Evolutionary conservation across 2,329 filamentous ascomycete species (phyloP).

Genomic region (Xylariaceae sp.): DNA sequence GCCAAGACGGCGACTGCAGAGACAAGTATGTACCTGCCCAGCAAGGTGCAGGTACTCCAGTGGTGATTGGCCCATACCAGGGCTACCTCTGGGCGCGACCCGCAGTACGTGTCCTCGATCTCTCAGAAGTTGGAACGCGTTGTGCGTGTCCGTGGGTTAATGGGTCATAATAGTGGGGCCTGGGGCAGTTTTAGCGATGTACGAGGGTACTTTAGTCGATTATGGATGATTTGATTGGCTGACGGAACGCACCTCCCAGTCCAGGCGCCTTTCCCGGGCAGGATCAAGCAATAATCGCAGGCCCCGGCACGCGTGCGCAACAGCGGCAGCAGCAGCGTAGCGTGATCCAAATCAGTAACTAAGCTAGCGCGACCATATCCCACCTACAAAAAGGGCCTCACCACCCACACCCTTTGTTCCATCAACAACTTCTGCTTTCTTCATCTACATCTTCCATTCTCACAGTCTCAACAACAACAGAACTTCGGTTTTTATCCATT

Average conservation of each 20-base stretch:
- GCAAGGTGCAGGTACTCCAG: background rate
- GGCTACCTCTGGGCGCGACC: background rate
- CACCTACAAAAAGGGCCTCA: conserved; percentile 58
- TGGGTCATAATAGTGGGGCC: conserved; percentile 11
- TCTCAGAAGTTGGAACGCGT: conserved; percentile 4
- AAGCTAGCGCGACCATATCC: conserved; percentile 45
- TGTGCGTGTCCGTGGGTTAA: conserved; percentile 12
- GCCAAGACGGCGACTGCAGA: background rate
- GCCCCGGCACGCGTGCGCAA: conserved; percentile 5
- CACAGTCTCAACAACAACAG: conserved; percentile 21
- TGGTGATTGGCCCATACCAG: background rate
- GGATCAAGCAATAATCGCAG: conserved; percentile 20
- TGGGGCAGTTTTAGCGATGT: conserved; percentile 6
- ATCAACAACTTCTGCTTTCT: conserved; percentile 40
- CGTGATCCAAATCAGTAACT: conserved; percentile 50
- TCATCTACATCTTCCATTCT: conserved; percentile 33
- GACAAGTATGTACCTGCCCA: background rate
- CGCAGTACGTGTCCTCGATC: background rate
- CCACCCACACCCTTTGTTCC: conserved; percentile 43
- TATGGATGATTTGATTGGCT: conserved; percentile 9
- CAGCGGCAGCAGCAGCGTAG: conserved; percentile 7
- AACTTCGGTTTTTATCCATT: conserved; percentile 25
- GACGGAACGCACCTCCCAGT: background rate
- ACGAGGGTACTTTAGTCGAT: conserved; percentile 7
- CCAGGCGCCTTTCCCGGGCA: conserved; percentile 15